Evolutionary conservation across 345 rosid species (phyloP), one percentile per base, ranked within the genome.

Genomic region (Microcos paniculata): DNA sequence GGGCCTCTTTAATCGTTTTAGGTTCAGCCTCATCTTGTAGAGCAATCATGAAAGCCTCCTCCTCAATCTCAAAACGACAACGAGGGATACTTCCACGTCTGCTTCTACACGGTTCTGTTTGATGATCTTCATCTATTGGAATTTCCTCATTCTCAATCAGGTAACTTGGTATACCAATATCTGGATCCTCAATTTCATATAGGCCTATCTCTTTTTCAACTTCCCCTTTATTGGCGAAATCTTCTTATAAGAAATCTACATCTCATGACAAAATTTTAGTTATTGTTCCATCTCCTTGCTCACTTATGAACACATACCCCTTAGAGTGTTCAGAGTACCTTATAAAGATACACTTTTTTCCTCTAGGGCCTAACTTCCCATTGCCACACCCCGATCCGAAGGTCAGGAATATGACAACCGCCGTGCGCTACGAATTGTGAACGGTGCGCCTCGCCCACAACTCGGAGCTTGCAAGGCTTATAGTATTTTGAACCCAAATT

Each of bases 271-370:
- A 13, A 45, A 45, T 45, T 11, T 45, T 14, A 45, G 1, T 45
- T 2, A 45, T 12, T 35, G 12, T 51, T 15, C 30, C 55, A 62
- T 59, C 8, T 3, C 4, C 14, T 14, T 31, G n/a, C 49, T 61
- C 66, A 21, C 40, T 31, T 14, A 62, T 38, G 53, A 76, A 76
- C 53, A 66, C 73, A 66, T 33, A 67, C 3, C 79, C 56, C 48
- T 66, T 68, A 0, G 38, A 76, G 4, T 35, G 53, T 76, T 76
- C 55, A 11, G 26, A 67, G 23, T 76, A 76, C n/a, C 56, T 49
- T 2, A 64, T 45, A n/a, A 75, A 77, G 1, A 57, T 43, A 56
- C 57, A 70, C 56, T 69, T 77, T 1, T 62, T 71, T 33, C 38
- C 46, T 51, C 30, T 33, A 4, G 16, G 26, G 4, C 71, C 15